Evolutionary conservation across 1,284 basidiomycete species (phyloP).

Genomic region (Ceratobasidium sp.): DNA sequence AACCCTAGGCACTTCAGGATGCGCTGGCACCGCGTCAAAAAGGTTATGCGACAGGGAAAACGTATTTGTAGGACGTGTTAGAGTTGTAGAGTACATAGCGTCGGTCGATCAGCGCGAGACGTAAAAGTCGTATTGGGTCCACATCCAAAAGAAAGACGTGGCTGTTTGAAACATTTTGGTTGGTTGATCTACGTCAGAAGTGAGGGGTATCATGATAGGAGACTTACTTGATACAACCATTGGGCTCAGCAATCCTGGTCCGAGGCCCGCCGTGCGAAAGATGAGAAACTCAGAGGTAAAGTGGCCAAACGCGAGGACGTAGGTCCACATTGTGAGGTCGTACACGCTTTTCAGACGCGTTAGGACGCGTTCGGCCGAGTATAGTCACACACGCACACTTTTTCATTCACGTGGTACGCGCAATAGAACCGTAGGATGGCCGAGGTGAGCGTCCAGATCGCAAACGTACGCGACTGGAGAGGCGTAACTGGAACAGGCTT

Average conservation of each 20-base stretch:
- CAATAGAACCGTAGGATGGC: slow-evolving; percentile 82
- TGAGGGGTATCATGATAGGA: slow-evolving; percentile 39
- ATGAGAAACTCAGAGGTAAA: slow-evolving; percentile 86
- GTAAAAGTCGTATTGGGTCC: slow-evolving; percentile 74
- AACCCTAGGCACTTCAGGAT: background rate
- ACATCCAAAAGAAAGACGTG: slow-evolving; percentile 80
- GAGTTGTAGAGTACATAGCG: too few relatives aligned
- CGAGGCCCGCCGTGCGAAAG: slow-evolving; percentile 77
- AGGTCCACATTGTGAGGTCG: slow-evolving; percentile 85
- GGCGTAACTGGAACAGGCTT: slow-evolving; percentile 67
- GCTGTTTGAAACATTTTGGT: slow-evolving; percentile 53
- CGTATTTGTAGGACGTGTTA: too few relatives aligned
- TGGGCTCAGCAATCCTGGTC: slow-evolving; percentile 72
- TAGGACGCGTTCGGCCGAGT: slow-evolving; percentile 6
- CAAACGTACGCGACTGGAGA: slow-evolving; percentile 87
- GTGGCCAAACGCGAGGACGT: slow-evolving; percentile 88
- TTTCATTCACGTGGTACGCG: slow-evolving; percentile 83
- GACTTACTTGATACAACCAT: slow-evolving; percentile 86
- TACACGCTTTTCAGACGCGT: slow-evolving; percentile 67
- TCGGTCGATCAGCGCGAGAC: slow-evolving; percentile 37
- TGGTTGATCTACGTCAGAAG: slow-evolving; percentile 13
- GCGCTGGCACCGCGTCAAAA: background rate
- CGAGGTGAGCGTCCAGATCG: slow-evolving; percentile 84
- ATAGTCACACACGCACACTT: slow-evolving; percentile 62
- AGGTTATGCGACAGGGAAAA: background rate